Evolutionary conservation across 148 eudicot species (phyloP).

Genomic region (Linanthus parryae): DNA sequence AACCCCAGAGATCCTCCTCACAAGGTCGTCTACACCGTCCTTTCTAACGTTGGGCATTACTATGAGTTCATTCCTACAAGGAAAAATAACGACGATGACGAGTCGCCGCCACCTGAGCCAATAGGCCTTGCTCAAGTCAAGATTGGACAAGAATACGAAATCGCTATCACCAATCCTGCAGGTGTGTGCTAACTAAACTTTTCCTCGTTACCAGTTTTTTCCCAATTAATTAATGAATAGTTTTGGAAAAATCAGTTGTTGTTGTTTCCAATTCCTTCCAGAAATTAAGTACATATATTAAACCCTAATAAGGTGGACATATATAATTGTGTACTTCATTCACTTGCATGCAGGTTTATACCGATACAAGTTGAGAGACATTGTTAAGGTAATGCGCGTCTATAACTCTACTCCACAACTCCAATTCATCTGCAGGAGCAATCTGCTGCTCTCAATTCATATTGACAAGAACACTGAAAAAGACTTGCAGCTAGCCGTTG

Average conservation of each 20-base stretch:
- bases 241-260: no score
- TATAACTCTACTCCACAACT: conserved; percentile 67
- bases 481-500: conserved; percentile 58
- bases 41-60: conserved; percentile 70
- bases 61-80: conserved; percentile 73
- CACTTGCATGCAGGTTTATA: conserved; percentile 74
- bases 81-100: conserved; percentile 17
- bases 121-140: conserved; percentile 68
- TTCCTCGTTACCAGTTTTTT: no score
- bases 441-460: conserved; percentile 54
- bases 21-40: conserved; percentile 56
- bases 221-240: no score
- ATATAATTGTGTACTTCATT: no score
- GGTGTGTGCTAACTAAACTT: conserved; percentile 46
- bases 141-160: conserved; percentile 82
- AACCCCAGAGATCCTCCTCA: conserved; percentile 75
- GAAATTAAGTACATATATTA: no score
- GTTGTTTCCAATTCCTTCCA: no score
- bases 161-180: conserved; percentile 74
- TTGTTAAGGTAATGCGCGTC: conserved; percentile 55
- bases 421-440: conserved; percentile 59
- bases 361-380: conserved; percentile 66
- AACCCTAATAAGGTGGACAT: no score
- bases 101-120: conserved; percentile 17
- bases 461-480: conserved; percentile 83